Base-by-base conservation (phyloP, 371 early-diverging fungal genomes). In the Mucor velutinosus region DNA sequence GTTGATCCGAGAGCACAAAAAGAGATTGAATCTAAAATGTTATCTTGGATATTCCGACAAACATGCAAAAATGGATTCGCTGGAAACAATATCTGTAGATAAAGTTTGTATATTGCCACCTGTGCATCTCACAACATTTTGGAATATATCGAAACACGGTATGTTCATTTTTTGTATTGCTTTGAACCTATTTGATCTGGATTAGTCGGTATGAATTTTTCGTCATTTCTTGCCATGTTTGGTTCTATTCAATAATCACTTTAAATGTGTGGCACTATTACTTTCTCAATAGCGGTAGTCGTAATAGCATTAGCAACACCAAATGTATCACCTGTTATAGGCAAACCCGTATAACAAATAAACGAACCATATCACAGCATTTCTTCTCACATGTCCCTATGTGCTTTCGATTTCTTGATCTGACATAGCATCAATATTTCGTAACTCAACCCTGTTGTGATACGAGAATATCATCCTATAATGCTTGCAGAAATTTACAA, bases 1-100 rank as follows among this genome's bases (percentile, higher is more conserved):
- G 10, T 32, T 51, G 62, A 62, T 62, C 62, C 62, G 25, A 49
- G 32, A 7, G 32, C 23, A 62, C 62, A 62, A 62, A 49, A 45
- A 47, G 4, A 7, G 30, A 49, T 61, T 51, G 35, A 15, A 62
- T 62, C 62, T 49, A 21, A 62, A 60, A 45, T 25, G 7, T 45
- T 45, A 45, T 47, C 32, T 62, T 47, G 55, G 17, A 5, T 47
- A 53, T 14, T 8, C 19, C 12, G 6, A 51, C 51, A 25, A 51
- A 23, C 51, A 25, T 15, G 53, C 5, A 53, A 21, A 47, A 53
- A 27, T 53, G 14, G 53, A 53, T 27, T 53, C 23, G 30, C 32
- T 45, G 45, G 45, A 45, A 45, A 19, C 45, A 45, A 45, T 45
- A 19, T 45, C 19, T 45, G 8, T 45, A 45, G 45, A 45, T 45